These are phyloP conservation scores for Scenedesmus sp. DNA, from an alignment of 163 green algal species.

Conservation along the genomic window DNA sequence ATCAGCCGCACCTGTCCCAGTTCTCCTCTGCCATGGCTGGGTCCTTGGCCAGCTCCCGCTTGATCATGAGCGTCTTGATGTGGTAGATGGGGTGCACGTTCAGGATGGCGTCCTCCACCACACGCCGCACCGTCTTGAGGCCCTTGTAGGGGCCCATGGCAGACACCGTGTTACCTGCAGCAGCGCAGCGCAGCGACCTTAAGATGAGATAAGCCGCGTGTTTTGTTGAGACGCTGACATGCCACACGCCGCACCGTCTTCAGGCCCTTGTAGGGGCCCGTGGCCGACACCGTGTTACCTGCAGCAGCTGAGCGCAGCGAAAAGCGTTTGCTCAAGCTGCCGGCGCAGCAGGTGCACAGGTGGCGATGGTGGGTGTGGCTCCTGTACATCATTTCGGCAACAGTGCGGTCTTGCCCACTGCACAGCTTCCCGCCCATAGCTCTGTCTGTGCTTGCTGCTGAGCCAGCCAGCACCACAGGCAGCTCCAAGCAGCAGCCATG, in stretches of 20 bases:
- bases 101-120: conserved; percentile 99
- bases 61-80: conserved; percentile 99
- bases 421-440: too few species aligned
- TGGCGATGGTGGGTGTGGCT: not conserved
- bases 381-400: not conserved
- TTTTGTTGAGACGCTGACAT: too few species aligned
- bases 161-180: conserved; percentile 94
- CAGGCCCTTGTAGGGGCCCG: conserved; percentile 95
- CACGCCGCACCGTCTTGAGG: conserved; percentile 90
- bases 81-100: conserved; percentile 99
- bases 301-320: not conserved
- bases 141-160: conserved; percentile 97
- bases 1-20: conserved; percentile 85
- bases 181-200: not conserved
- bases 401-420: not conserved
- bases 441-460: too few species aligned
- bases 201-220: too few species aligned
- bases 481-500: not conserved
- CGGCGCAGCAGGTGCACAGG: too few species aligned
- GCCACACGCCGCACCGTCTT: conserved; percentile 91
- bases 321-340: too few species aligned
- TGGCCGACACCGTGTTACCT: conserved; percentile 68
- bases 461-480: too few species aligned
- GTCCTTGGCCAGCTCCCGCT: conserved; percentile 98
- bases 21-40: conserved; percentile 89